A percentile compares a stretch with the other conserved stretches of the same genome.
Evolutionary conservation across 139 green algal genomes (phyloP).

Genomic region (Nannochloris sp.): DNA sequence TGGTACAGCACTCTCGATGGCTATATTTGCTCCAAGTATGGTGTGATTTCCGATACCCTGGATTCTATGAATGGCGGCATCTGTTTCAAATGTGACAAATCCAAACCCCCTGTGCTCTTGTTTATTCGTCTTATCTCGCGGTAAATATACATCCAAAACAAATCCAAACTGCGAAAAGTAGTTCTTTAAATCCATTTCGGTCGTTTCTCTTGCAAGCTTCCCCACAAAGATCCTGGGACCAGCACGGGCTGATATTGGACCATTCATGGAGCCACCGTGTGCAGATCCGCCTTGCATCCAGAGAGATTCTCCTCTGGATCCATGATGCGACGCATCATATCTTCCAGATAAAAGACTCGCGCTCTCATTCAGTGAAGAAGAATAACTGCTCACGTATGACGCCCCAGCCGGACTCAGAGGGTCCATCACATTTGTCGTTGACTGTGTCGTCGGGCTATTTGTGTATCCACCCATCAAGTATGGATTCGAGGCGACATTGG

Average conservation of each 20-base stretch:
- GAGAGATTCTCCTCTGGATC: conserved; percentile 1
- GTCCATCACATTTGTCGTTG: not conserved
- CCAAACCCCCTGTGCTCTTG: conserved; percentile 79
- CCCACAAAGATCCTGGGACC: conserved; percentile 83
- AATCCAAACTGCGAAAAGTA: conserved; percentile 79
- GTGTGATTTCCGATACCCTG: conserved; percentile 29
- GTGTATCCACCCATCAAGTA: not conserved
- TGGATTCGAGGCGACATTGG: not conserved
- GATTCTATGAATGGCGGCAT: conserved; percentile 60
- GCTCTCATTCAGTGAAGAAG: conserved; percentile 1
- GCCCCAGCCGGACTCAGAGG: not conserved
- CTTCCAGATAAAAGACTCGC: not conserved
- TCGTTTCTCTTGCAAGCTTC: conserved; percentile 77
- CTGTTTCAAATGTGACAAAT: conserved; percentile 88
- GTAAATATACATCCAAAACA: conserved; percentile 88
- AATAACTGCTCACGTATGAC: not conserved
- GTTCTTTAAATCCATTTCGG: conserved; percentile 69
- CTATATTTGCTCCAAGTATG: conserved; percentile 36
- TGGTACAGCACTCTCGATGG: conserved; percentile 36
- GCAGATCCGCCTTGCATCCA: conserved; percentile 13
- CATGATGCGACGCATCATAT: not conserved
- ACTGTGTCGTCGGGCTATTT: no score
- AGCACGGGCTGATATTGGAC: conserved; percentile 15
- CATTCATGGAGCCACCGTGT: conserved; percentile 19
- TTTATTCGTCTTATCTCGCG: conserved; percentile 44